Conservation (phyloP, 495 filamentous ascomycete species). For the Podospora fimiseda region DNA sequence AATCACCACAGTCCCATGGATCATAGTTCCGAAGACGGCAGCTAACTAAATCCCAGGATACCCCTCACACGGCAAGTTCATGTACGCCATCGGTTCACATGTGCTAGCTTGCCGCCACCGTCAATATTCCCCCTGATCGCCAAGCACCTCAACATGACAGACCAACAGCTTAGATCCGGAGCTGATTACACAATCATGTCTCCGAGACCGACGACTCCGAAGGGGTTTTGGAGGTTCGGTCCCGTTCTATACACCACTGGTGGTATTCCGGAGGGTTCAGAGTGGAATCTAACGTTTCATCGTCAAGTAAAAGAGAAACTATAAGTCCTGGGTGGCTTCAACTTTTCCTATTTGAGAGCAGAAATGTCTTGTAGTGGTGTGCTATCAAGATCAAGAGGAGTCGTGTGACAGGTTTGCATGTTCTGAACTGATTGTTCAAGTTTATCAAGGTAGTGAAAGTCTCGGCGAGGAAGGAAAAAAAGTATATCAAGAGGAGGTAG, state of each 20-base stretch:
- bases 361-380: not conserved
- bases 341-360: not conserved
- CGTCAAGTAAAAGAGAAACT: not conserved
- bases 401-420: not conserved
- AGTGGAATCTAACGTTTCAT: not conserved
- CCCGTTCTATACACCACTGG: not conserved
- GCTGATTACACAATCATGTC: not conserved
- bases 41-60: no score
- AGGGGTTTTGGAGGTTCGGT: not conserved
- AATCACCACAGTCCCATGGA: conserved; percentile 1
- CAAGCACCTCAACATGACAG: not conserved
- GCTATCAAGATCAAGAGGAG: not conserved
- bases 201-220: not conserved
- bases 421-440: not conserved
- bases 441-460: not conserved
- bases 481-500: not conserved
- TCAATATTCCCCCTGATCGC: not conserved
- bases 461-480: not conserved
- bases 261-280: not conserved
- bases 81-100: not conserved
- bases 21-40: not conserved
- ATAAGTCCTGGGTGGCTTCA: conserved; percentile 1
- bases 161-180: not conserved
- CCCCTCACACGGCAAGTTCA: not conserved
- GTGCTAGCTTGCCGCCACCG: not conserved